Evolutionary conservation across 495 filamentous ascomycete genomes (phyloP).

Genomic region (Aspergillus olivimuriae): DNA sequence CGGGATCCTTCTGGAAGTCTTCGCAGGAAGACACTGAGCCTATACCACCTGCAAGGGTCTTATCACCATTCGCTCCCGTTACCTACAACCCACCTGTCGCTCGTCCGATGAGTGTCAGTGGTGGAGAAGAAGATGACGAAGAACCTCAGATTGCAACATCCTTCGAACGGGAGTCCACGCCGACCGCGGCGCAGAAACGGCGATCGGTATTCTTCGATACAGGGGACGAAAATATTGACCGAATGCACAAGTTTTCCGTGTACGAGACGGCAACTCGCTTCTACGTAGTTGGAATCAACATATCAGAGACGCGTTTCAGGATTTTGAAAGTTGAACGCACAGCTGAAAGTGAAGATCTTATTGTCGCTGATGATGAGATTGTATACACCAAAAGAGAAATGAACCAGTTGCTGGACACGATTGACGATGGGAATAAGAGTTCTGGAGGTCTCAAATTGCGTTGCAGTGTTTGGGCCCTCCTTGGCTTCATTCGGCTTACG

Average conservation of each 20-base stretch:
- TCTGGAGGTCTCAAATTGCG: conserved; percentile 87
- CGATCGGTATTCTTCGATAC: conserved; percentile 50
- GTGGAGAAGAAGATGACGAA: conserved; percentile 32
- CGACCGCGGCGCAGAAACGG: conserved; percentile 33
- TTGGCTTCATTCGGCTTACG: conserved; percentile 94
- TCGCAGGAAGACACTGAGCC: conserved; percentile 14
- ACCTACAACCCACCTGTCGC: conserved; percentile 21
- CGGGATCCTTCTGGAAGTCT: not conserved
- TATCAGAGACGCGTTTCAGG: conserved; percentile 79
- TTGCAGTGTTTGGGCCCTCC: conserved; percentile 85
- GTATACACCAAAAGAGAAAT: conserved; percentile 91
- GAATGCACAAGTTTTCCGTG: conserved; percentile 92
- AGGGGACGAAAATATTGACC: conserved; percentile 62
- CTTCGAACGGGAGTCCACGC: conserved; percentile 36
- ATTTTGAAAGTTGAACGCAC: conserved; percentile 94
- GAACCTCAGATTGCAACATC: conserved; percentile 38
- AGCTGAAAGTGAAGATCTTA: conserved; percentile 71
- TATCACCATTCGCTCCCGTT: conserved; percentile 18
- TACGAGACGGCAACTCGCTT: conserved; percentile 91
- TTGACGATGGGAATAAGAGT: conserved; percentile 90
- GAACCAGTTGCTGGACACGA: conserved; percentile 83
- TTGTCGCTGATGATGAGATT: conserved; percentile 86
- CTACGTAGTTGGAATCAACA: conserved; percentile 88
- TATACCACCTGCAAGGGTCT: conserved; percentile 4
- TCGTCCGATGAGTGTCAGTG: conserved; percentile 21